Conservation (phyloP, 2,329 filamentous ascomycete genomes). For the Diaporthe sp. region DNA sequence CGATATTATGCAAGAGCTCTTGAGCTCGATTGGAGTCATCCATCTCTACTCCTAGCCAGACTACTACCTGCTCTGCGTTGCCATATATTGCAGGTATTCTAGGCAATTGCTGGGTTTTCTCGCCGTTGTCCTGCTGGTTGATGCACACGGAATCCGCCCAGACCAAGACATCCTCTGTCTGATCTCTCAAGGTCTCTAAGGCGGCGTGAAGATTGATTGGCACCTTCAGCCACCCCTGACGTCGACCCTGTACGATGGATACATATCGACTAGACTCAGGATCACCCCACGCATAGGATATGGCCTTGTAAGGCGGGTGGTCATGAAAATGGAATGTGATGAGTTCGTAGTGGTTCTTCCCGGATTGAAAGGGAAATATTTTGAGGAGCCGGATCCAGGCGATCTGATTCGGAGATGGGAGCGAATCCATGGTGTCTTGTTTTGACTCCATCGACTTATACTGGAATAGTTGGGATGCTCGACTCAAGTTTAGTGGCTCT, state of each 20-base stretch:
- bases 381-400: background rate
- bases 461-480: no score
- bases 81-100: constrained; percentile 16
- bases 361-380: background rate
- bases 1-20: background rate
- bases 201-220: constrained; percentile 9
- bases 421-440: background rate
- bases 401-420: background rate
- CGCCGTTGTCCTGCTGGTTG: constrained; percentile 6
- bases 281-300: constrained; percentile 36
- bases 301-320: constrained; percentile 8
- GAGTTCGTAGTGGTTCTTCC: background rate
- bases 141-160: constrained; percentile 36
- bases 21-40: background rate
- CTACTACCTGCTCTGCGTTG: constrained; percentile 1
- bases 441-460: background rate
- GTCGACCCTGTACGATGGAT: background rate
- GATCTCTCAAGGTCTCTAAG: background rate
- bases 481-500: background rate
- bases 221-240: background rate
- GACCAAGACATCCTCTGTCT: background rate
- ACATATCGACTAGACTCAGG: background rate
- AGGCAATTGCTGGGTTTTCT: constrained; percentile 15
- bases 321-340: background rate
- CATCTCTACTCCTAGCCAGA: constrained; percentile 13